Base-by-base conservation (phyloP, 495 filamentous ascomycete genomes). In the Evansstolkia leycettana region DNA sequence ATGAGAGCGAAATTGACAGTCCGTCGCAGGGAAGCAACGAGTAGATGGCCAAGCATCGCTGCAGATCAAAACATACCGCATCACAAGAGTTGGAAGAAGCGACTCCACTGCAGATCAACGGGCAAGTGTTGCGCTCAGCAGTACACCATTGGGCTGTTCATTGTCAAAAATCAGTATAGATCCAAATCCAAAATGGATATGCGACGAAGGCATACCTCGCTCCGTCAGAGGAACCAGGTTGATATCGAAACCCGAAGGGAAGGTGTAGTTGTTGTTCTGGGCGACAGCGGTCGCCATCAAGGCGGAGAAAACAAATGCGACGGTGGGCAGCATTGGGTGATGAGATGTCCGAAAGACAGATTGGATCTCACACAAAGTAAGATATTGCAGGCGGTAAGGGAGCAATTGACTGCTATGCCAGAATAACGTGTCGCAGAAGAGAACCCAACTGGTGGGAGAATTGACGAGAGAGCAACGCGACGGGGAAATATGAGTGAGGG, bases 81-180 rank as follows among this genome's bases (percentile, higher is more conserved):
- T 58, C 54, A 39, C 67, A 72, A 10, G 39, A 38, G 49, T 70
- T 72, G 39, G 38, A 32, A 36, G 47, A 54, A 34, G 61, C 51
- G 16, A 40, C 41, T 42, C 60, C 55, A 34, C 57, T 49, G 49
- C 67, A 72, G 34, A 72, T 56, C 7, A 47, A 35, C 5, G 66
- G 67, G 52, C 67, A 72, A 15, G 52, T 49, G 47, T 64, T 65
- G 17, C 50, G 54, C 51, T 72, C 51, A 24, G 50, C 62, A 17
- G 36, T 39, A 47, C 67, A 72, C 64, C 64, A 72, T 29, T 52
- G 39, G 39, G 39, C 67, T 71, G 28, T 12, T 29, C 11, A 29
- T n/a, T n/a, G n/a, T n/a, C n/a, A n/a, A n/a, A n/a, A n/a, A n/a
- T 29, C 28, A 29, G 28, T 34, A 20, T 32, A n/a, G n/a, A n/a